Percentiles rank a stretch among this genome's conserved stretches.
Evolutionary conservation across 495 filamentous ascomycete species (phyloP).

Genomic region (Xylaria telfairii): DNA sequence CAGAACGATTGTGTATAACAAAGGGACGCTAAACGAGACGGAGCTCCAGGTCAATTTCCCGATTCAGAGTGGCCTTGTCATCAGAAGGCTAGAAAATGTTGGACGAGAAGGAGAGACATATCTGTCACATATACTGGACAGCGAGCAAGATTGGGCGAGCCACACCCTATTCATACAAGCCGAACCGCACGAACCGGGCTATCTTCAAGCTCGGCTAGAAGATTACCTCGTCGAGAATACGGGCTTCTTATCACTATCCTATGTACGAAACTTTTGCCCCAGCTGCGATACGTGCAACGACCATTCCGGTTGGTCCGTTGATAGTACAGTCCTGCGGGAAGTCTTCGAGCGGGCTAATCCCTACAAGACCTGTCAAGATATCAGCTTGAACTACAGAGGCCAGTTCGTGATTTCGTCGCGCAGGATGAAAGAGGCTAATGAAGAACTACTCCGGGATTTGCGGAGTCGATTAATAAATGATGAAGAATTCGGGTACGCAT

Average conservation of each 20-base stretch:
- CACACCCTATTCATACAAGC: slow-evolving; percentile 27
- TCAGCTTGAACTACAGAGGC: slow-evolving; percentile 25
- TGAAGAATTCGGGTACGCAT: slow-evolving; percentile 17
- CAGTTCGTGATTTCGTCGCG: slow-evolving; percentile 27
- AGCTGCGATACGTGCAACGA: slow-evolving; percentile 26
- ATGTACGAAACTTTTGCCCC: slow-evolving; percentile 24
- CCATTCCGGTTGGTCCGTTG: slow-evolving; percentile 23
- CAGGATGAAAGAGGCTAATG: slow-evolving; percentile 23
- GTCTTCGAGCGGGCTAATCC: slow-evolving; percentile 24
- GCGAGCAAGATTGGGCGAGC: slow-evolving; percentile 27
- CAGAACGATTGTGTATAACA: slow-evolving; percentile 28
- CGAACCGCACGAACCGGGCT: slow-evolving; percentile 23
- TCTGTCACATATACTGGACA: slow-evolving; percentile 19
- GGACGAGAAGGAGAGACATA: slow-evolving; percentile 28
- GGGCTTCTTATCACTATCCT: slow-evolving; percentile 24
- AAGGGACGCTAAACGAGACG: slow-evolving; percentile 22
- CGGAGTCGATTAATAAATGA: slow-evolving; percentile 11
- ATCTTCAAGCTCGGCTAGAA: slow-evolving; percentile 24
- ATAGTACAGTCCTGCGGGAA: slow-evolving; percentile 16
- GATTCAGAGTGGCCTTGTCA: slow-evolving; percentile 18
- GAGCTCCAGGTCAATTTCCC: slow-evolving; percentile 18
- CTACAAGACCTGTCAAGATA: slow-evolving; percentile 21
- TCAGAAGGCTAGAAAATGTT: slow-evolving; percentile 22
- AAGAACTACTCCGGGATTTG: slow-evolving; percentile 16
- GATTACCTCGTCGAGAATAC: slow-evolving; percentile 26